Evolutionary conservation across 306 rosid genomes (phyloP).

Genomic region (Inga leiocalycina): DNA sequence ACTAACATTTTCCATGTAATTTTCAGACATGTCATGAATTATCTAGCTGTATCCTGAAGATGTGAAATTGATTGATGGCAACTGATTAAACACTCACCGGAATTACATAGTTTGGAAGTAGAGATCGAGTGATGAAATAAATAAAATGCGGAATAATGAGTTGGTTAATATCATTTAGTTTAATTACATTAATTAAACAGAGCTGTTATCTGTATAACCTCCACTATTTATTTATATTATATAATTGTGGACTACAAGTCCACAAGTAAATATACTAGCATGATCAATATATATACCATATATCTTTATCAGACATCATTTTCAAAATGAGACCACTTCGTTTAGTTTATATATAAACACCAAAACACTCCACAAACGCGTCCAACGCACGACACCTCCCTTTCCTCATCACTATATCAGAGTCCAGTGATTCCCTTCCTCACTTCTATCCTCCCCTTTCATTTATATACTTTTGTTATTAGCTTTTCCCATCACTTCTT

Average conservation of each 20-base stretch:
- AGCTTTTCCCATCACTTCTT: background rate
- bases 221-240: background rate
- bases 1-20: background rate
- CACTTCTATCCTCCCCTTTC: background rate
- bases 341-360: background rate
- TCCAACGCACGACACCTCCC: constrained; percentile 17
- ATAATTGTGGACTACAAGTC: background rate
- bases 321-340: background rate
- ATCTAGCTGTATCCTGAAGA: background rate
- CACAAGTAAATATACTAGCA: background rate
- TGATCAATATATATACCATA: background rate
- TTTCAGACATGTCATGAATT: background rate
- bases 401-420: background rate
- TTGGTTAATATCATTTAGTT: background rate
- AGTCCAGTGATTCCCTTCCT: background rate
- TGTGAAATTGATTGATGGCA: background rate
- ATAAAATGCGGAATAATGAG: background rate
- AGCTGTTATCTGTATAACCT: background rate
- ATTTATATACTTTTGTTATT: background rate
- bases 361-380: background rate
- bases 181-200: background rate
- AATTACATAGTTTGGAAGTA: background rate
- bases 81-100: background rate
- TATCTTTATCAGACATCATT: constrained; percentile 26
- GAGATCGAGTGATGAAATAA: background rate